A percentile compares a stretch with the other conserved stretches of the same genome.
Conservation (phyloP, 164 flowering plant species). For the Stephania cephalantha region DNA sequence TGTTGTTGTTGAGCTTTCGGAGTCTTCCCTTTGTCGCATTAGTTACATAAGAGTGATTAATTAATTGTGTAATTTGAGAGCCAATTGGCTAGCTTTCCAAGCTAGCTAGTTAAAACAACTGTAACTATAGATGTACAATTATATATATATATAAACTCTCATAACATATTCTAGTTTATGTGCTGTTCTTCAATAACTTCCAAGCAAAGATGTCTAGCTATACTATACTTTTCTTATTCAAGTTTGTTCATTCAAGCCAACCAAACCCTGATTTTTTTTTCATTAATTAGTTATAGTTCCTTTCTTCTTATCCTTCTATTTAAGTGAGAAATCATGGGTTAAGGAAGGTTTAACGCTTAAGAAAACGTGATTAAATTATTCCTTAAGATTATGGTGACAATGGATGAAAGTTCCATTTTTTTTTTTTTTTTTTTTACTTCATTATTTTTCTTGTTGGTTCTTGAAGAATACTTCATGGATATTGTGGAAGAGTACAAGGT, state of each 20-base stretch:
- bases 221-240: not conserved
- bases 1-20: conserved; percentile 18
- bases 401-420: not conserved
- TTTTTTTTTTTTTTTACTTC: conserved; percentile 10
- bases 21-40: conserved; percentile 24
- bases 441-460: not conserved
- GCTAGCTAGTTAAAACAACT: not conserved
- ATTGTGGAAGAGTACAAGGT: not conserved
- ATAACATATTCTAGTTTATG: not conserved
- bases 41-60: conserved; percentile 2
- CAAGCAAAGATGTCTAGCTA: conserved; percentile 25
- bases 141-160: not conserved
- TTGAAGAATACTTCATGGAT: not conserved
- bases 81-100: conserved; percentile 22
- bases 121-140: not conserved
- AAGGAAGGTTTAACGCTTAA: not conserved
- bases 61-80: not conserved
- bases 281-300: not conserved
- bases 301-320: not conserved
- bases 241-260: not conserved
- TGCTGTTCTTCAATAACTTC: conserved; percentile 13
- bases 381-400: not conserved
- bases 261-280: not conserved
- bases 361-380: not conserved
- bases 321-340: not conserved